These are phyloP conservation scores for Phoma sp. DNA, from an alignment of 2,329 filamentous ascomycete species.

Conservation along the genomic window DNA sequence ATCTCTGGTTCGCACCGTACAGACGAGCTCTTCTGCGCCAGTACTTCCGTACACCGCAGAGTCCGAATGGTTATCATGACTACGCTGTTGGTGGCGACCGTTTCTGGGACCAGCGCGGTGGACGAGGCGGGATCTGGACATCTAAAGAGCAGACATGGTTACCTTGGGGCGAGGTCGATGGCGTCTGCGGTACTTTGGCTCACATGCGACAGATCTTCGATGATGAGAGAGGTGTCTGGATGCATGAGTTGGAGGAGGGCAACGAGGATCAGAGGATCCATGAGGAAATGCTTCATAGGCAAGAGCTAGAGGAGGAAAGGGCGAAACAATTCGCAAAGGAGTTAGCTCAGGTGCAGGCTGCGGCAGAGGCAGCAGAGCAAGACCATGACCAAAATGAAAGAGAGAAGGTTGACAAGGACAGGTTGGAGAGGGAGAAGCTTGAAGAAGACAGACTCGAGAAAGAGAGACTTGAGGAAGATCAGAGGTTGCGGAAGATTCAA, in stretches of 20 bases:
- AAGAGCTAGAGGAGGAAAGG: constrained; percentile 18
- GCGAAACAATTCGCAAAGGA: constrained; percentile 21
- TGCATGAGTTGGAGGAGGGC: constrained; percentile 36
- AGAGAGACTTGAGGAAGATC: constrained; percentile 11
- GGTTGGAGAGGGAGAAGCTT: neutral
- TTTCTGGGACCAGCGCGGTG: constrained; percentile 58
- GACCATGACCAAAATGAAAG: constrained; percentile 14
- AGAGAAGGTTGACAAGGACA: constrained; percentile 12
- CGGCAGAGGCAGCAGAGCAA: constrained; percentile 12
- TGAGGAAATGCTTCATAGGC: constrained; percentile 21
- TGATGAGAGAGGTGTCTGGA: constrained; percentile 53
- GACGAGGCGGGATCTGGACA: constrained; percentile 62
- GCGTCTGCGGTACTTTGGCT: constrained; percentile 41
- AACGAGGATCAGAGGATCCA: constrained; percentile 21
- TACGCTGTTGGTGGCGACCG: constrained; percentile 54
- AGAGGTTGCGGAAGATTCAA: constrained; percentile 1
- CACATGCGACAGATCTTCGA: constrained; percentile 55
- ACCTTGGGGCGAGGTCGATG: constrained; percentile 54
- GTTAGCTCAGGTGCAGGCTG: constrained; percentile 9
- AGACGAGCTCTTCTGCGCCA: constrained; percentile 57
- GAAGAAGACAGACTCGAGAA: constrained; percentile 14
- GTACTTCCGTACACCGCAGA: constrained; percentile 54
- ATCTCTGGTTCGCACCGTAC: constrained; percentile 58
- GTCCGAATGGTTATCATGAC: constrained; percentile 51
- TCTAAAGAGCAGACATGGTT: constrained; percentile 55